Evolutionary conservation across 345 rosid genomes (phyloP).

Genomic region (Euphorbia tirucalli): DNA sequence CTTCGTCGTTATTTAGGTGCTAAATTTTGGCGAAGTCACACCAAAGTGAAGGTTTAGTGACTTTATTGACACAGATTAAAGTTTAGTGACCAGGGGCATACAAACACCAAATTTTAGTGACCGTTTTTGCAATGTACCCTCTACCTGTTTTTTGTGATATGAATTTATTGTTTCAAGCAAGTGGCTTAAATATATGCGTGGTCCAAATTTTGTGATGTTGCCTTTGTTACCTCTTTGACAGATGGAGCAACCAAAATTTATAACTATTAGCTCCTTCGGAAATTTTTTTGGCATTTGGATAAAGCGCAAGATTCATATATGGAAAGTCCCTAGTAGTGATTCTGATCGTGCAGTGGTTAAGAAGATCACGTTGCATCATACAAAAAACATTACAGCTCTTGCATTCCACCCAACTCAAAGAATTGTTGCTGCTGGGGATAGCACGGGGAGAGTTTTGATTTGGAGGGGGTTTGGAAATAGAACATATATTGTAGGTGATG

Average conservation of each 20-base stretch:
- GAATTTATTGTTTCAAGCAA: background rate
- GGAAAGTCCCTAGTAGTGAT: constrained; percentile 67
- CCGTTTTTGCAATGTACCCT: too few relatives aligned
- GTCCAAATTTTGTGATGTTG: constrained; percentile 1
- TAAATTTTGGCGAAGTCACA: too few relatives aligned
- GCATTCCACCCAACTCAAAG: constrained; percentile 86
- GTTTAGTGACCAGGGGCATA: too few relatives aligned
- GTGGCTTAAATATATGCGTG: background rate
- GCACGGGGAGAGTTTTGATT: constrained; percentile 79
- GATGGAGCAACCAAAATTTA: constrained; percentile 56
- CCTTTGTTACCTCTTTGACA: constrained; percentile 27
- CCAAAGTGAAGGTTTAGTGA: too few relatives aligned
- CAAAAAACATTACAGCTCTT: constrained; percentile 57
- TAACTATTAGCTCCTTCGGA: constrained; percentile 62
- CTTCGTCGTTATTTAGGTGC: too few relatives aligned
- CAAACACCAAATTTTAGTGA: too few relatives aligned
- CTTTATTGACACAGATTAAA: too few relatives aligned
- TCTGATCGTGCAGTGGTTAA: constrained; percentile 37
- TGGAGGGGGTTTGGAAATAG: constrained; percentile 85
- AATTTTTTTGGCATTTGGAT: constrained; percentile 55
- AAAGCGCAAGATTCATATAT: constrained; percentile 58
- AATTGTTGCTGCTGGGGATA: constrained; percentile 86
- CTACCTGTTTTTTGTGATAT: background rate
- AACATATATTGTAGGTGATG: constrained; percentile 37
- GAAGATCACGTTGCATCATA: constrained; percentile 78